Conservation (phyloP, 169 alveolate genomes). For the Amoebophrya sp. region DNA sequence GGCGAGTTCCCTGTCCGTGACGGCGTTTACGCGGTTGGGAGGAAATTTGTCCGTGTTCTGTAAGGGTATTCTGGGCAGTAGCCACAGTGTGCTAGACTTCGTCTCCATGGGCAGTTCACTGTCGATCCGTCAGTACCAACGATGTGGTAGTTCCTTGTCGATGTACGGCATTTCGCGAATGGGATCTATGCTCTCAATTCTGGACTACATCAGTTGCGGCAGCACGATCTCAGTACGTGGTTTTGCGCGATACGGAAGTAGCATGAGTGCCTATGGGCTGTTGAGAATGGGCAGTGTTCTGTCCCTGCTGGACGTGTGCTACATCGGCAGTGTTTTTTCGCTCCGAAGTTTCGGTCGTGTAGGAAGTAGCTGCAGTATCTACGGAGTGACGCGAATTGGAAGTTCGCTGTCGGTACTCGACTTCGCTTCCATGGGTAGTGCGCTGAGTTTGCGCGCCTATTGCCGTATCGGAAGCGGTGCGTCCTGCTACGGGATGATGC, state of each 20-base stretch:
- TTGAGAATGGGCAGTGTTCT: not conserved
- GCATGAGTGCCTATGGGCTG: slow-evolving; percentile 22
- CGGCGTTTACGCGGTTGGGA: slow-evolving; percentile 29
- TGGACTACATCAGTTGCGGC: slow-evolving; percentile 21
- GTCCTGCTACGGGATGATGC: slow-evolving; percentile 32
- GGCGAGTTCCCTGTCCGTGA: slow-evolving; percentile 27
- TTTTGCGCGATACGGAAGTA: not conserved
- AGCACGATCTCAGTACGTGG: not conserved
- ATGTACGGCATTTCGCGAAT: slow-evolving; percentile 32
- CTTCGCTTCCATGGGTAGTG: slow-evolving; percentile 20
- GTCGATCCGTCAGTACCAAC: not conserved
- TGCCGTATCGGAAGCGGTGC: not conserved
- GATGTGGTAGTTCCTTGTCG: slow-evolving; percentile 7
- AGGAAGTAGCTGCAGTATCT: slow-evolving; percentile 5
- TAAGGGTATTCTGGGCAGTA: slow-evolving; percentile 20
- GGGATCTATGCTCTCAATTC: slow-evolving; percentile 13
- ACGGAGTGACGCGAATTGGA: slow-evolving; percentile 28
- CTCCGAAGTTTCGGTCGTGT: not conserved
- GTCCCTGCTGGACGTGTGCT: slow-evolving; percentile 29
- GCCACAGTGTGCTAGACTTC: slow-evolving; percentile 32
- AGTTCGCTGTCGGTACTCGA: slow-evolving; percentile 12
- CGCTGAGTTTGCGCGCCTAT: slow-evolving; percentile 4
- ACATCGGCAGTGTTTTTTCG: not conserved
- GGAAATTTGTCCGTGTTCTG: slow-evolving; percentile 14
- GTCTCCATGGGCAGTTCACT: slow-evolving; percentile 35